A percentile compares a stretch with the other conserved stretches of the same genome.
phyloP scores from a whole-genome alignment of 495 filamentous ascomycete genomes.

The Saxophila tyrrhenica region DNA sequence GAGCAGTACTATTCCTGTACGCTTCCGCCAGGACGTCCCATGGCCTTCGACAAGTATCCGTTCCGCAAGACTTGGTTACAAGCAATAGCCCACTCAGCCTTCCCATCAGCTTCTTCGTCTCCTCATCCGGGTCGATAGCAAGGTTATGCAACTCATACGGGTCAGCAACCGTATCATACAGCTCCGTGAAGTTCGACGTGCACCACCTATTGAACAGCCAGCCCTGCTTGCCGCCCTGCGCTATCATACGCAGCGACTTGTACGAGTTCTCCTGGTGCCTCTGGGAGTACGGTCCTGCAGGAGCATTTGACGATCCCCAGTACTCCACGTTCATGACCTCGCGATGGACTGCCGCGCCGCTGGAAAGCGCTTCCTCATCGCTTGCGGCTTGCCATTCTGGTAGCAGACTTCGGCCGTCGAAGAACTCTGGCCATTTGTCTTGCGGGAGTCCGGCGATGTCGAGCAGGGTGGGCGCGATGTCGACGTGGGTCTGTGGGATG shows the following conservation, averaged over 20 bases:
- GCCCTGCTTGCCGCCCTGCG: constrained; percentile 8
- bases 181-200: constrained; percentile 15
- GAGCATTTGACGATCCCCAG: constrained; percentile 22
- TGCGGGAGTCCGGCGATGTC: constrained; percentile 34
- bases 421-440: constrained; percentile 5
- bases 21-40: constrained; percentile 43
- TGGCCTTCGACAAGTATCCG: constrained; percentile 42
- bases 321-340: constrained; percentile 30
- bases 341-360: constrained; percentile 21
- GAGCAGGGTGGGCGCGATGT: constrained; percentile 55
- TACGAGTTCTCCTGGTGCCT: constrained; percentile 21
- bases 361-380: constrained; percentile 10
- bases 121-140: not conserved
- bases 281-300: not conserved
- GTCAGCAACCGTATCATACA: constrained; percentile 16
- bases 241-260: constrained; percentile 21
- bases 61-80: constrained; percentile 54
- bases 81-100: constrained; percentile 52
- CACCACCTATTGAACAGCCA: constrained; percentile 22
- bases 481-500: constrained; percentile 54
- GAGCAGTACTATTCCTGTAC: not conserved
- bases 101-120: not conserved
- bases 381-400: constrained; percentile 17
- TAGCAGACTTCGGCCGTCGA: constrained; percentile 16
- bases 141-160: not conserved